These are phyloP conservation scores for Eimeria sp. DNA, from an alignment of 169 alveolate species.

Conservation along the genomic window DNA sequence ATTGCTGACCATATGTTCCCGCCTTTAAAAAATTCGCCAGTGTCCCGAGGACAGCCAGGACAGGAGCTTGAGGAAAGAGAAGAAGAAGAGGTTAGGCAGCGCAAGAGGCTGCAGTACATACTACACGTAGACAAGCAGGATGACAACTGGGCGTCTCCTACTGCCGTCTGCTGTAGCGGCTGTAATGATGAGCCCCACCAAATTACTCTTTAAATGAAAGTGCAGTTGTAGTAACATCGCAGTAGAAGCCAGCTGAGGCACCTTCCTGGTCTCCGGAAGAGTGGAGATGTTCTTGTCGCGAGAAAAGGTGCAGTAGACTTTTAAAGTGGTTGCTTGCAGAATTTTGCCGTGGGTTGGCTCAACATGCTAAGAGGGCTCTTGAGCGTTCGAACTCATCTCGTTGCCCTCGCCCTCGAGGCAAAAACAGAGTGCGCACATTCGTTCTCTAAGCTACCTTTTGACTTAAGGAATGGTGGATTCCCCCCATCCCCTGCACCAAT, in stretches of 20 bases:
- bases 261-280: not conserved
- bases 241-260: slow-evolving; percentile 16
- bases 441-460: not conserved
- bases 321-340: not conserved
- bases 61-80: slow-evolving; percentile 58
- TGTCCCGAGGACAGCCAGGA: slow-evolving; percentile 64
- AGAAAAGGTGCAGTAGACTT: not conserved
- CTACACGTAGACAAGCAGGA: slow-evolving; percentile 72
- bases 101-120: slow-evolving; percentile 62
- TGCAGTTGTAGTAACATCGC: slow-evolving; percentile 24
- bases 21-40: slow-evolving; percentile 55
- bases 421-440: slow-evolving; percentile 21
- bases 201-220: slow-evolving; percentile 8
- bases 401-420: slow-evolving; percentile 72
- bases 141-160: slow-evolving; percentile 61
- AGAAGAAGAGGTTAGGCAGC: slow-evolving; percentile 76
- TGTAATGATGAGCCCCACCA: slow-evolving; percentile 68
- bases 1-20: slow-evolving; percentile 84
- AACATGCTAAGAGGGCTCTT: slow-evolving; percentile 26
- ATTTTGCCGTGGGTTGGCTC: slow-evolving; percentile 54
- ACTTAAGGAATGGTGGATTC: not conserved
- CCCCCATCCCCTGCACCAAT: not conserved
- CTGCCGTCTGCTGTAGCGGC: slow-evolving; percentile 72
- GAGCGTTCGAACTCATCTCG: slow-evolving; percentile 36
- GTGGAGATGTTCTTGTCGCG: not conserved